phyloP scores from a whole-genome alignment of 1,284 basidiomycete species.

The Ustilago hordei region DNA sequence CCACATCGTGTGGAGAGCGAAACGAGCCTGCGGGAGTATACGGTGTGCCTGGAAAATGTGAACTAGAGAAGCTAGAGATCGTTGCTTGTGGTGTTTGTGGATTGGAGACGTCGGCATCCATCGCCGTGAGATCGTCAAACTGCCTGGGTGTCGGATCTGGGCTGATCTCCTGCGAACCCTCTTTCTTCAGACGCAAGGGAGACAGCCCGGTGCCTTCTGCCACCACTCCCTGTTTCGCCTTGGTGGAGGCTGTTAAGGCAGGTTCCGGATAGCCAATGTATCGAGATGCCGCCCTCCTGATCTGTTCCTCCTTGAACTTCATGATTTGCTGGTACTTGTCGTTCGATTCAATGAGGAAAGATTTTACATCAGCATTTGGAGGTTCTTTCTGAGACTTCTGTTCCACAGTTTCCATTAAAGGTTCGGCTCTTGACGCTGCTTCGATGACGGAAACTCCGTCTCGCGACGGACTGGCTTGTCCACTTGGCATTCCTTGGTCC shows the following conservation, averaged over 20 bases:
- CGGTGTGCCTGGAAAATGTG: background rate
- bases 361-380: background rate
- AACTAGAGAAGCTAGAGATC: background rate
- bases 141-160: constrained; percentile 8
- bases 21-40: background rate
- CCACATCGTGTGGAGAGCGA: background rate
- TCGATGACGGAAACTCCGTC: background rate
- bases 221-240: background rate
- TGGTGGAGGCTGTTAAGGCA: background rate
- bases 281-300: constrained; percentile 20
- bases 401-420: background rate
- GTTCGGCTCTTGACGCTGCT: background rate
- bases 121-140: background rate
- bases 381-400: background rate
- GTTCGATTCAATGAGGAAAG: constrained; percentile 8
- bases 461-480: background rate
- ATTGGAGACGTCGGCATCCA: constrained; percentile 28
- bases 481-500: background rate
- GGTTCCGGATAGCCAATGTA: constrained; percentile 30
- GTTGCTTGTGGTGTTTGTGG: constrained; percentile 4
- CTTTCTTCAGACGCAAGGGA: background rate
- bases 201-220: constrained; percentile 9
- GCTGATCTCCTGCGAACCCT: constrained; percentile 5
- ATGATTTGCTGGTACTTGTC: constrained; percentile 6
- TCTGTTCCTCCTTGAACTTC: constrained; percentile 15